Base-by-base conservation (phyloP, 2,329 filamentous ascomycete species). In the Pestalotiopsis sp. region DNA sequence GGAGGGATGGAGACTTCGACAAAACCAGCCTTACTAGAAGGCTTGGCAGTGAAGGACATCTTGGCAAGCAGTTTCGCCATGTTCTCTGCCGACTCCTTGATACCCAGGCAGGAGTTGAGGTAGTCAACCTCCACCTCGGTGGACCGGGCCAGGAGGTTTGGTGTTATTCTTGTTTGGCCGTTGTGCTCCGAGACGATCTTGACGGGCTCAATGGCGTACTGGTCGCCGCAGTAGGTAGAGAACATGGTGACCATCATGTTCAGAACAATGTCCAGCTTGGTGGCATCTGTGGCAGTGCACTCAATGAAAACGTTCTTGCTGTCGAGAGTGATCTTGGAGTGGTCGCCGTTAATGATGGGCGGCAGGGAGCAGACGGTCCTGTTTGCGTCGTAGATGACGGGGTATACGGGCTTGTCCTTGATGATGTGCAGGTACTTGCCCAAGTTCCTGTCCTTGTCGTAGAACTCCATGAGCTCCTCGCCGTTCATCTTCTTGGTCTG, bases 211-310 rank as follows among this genome's bases (percentile, higher is more conserved):
- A 99, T 89, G 64, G 94, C 96, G 88, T 96, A 98, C 30, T 90
- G 89, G 77, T 98, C 93, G 22, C 88, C 86, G 76, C 93, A 94
- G 82, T 98, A 97, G 77, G 91, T 88, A 59, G 93, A 97, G 86
- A 99, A 99, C 95, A 99, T 99, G 75, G 95, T 89, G 56, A 97
- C 93, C 79, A 99, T 91, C 77, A 98, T 97, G 79, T 97, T 94
- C 82, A 92, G 93, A 69, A 98, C 95, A 71, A 99, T 93, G 74
- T 98, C 94, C 58, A 98, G 88, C 84, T 99, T 99, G 35, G 97
- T 99, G 78, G 92, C 91, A 79, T 99, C 96, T 55, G 94, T 95
- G 55, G 94, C 97, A 7, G 96, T 99, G 75, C 97, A 94, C 81
- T 99, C 96, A 79, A 99, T 97, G 81, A 99, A 93, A 76, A 99